Base-by-base conservation (phyloP, 768 basidiomycete species). In the Cyathus striatus region DNA sequence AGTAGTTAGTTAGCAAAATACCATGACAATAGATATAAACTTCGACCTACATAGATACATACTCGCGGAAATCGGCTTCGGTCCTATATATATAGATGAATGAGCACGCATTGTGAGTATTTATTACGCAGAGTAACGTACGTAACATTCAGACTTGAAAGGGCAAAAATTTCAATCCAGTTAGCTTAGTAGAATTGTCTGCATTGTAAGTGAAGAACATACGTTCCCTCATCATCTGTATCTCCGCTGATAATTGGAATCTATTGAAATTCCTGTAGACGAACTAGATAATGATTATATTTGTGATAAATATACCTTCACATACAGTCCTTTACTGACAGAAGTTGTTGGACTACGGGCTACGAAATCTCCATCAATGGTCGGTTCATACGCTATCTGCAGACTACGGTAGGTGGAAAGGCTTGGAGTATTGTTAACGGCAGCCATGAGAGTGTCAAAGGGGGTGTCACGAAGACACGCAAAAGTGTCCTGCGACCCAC, bases 221-320 rank as follows among this genome's bases (percentile, higher is more conserved):
- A 68, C 56, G 69, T 69, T 43, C 68, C 70, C 45, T 71, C 69
- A 26, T 73, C 70, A 37, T 72, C 67, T 23, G 58, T 60, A 38
- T 64, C 54, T 1, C 72, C 70, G n/a, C 52, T 48, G 23, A 65
- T 48, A 21, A 52, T 46, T 9, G 65, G 61, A 16, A 52, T 36
- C 45, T 49, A n/a, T 49, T n/a, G n/a, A n/a, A 58, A 39, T 51
- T 56, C 49, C 34, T 36, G 2, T 12, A 42, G 26, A 49, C 25
- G 18, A 40, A 49, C 2, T 42, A 16, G 16, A n/a, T 9, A 24
- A 3, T 22, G 5, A 6, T 35, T 46, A 47, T 54, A 2, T 50
- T 43, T 20, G 54, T 48, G 32, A 52, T 34, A 27, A 54, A 40
- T 17, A 47, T 7, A 64, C 61, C 37, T 61, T 45, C 16, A 62